Conservation (phyloP, 768 basidiomycete species). For the Calvatia gigantea region DNA sequence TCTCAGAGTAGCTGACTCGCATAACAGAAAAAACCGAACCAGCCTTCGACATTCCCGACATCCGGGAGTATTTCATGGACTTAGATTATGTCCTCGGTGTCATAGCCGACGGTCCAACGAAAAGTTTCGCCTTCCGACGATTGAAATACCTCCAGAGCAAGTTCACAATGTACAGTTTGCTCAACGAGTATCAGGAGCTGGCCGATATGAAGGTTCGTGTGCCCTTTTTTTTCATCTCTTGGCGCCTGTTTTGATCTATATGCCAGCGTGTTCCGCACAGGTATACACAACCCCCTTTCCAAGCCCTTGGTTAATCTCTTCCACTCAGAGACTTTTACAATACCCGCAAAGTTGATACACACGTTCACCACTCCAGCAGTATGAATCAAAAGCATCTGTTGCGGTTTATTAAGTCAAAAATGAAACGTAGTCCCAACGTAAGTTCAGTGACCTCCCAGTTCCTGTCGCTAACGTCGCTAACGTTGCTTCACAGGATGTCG, state of each 20-base stretch:
- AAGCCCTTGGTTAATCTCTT: background rate
- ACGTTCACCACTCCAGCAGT: conserved; percentile 97
- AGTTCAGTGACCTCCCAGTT: conserved; percentile 19
- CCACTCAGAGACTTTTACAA: conserved; percentile 93
- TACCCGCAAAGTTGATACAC: conserved; percentile 96
- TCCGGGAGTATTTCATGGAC: conserved; percentile 95
- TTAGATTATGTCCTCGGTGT: conserved; percentile 88
- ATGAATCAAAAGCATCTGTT: conserved; percentile 99
- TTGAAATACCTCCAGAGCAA: conserved; percentile 91
- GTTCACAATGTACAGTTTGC: conserved; percentile 87
- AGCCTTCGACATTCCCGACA: conserved; percentile 73
- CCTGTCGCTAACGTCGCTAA: too few species aligned
- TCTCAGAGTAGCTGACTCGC: background rate
- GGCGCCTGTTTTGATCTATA: background rate
- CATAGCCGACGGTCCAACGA: conserved; percentile 93
- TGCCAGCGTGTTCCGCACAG: conserved; percentile 76
- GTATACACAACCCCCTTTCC: conserved; percentile 35
- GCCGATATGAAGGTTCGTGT: conserved; percentile 92
- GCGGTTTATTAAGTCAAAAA: conserved; percentile 98
- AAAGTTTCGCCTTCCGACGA: conserved; percentile 90
- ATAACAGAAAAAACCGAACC: conserved; percentile 41
- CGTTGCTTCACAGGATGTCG: conserved; percentile 65
- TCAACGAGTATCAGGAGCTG: conserved; percentile 92
- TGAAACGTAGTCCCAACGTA: conserved; percentile 84
- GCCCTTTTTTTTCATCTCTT: background rate